phyloP scores from a whole-genome alignment of 768 basidiomycete species.

The Lactarius vividus region DNA sequence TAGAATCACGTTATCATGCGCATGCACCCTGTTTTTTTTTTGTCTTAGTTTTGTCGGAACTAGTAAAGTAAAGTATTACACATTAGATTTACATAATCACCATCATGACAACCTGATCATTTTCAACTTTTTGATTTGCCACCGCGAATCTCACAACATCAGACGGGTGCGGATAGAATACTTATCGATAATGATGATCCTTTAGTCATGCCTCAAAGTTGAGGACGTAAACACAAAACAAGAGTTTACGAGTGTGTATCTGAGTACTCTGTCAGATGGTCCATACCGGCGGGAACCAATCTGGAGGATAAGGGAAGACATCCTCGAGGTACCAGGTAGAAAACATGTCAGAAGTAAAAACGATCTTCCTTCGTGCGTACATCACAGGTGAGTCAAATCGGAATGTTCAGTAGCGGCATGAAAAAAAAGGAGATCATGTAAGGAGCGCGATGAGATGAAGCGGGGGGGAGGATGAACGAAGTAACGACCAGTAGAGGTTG shows the following conservation, averaged over 20 bases:
- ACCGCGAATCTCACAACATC: background rate
- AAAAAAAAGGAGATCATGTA: conserved; percentile 26
- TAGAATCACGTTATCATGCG: background rate
- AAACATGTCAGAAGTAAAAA: conserved; percentile 26
- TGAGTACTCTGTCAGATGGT: conserved; percentile 18
- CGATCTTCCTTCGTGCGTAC: conserved; percentile 31
- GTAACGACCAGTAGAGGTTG: conserved; percentile 13
- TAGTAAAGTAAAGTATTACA: too few relatives aligned
- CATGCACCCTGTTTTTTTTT: background rate
- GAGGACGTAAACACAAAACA: conserved; percentile 17
- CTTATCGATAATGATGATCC: conserved; percentile 28
- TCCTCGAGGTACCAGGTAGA: conserved; percentile 18
- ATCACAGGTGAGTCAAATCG: conserved; percentile 29
- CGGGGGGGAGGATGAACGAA: conserved; percentile 8
- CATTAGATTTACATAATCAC: conserved; percentile 18
- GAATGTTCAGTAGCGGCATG: conserved; percentile 30
- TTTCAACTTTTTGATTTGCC: background rate
- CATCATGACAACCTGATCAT: background rate
- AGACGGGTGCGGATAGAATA: conserved; percentile 14
- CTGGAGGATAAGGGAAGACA: conserved; percentile 9
- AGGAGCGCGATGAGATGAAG: conserved; percentile 27
- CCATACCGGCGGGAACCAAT: conserved; percentile 15
- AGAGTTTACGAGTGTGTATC: conserved; percentile 18
- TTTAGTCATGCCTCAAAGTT: conserved; percentile 9
- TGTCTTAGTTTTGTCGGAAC: background rate